Evolutionary conservation across 1,284 basidiomycete genomes (phyloP).

Genomic region (Cutaneotrichosporon cutaneum): DNA sequence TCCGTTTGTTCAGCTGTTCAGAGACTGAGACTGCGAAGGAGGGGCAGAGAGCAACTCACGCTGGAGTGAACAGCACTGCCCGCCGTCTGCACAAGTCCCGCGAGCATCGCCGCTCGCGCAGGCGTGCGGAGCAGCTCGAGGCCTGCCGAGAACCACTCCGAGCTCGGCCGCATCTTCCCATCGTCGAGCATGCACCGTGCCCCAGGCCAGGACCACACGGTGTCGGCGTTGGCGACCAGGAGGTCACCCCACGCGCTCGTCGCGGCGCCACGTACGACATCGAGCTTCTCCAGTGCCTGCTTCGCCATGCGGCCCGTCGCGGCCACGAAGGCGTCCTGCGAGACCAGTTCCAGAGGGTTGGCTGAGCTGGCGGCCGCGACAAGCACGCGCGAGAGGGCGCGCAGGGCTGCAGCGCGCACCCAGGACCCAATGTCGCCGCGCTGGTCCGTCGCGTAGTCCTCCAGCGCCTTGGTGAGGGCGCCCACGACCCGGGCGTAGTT

Average conservation of each 20-base stretch:
- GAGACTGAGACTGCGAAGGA: conserved; percentile 11
- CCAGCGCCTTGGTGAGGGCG: conserved; percentile 62
- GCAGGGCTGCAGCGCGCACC: conserved; percentile 77
- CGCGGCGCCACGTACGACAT: conserved; percentile 79
- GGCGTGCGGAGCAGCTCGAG: conserved; percentile 17
- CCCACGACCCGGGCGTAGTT: conserved; percentile 27
- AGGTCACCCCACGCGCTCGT: conserved; percentile 60
- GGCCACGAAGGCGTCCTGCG: conserved; percentile 61
- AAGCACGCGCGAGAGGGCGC: conserved; percentile 28
- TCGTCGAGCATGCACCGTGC: conserved; percentile 12
- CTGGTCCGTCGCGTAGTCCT: conserved; percentile 90
- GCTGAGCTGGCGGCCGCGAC: conserved; percentile 19
- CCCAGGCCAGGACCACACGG: conserved; percentile 16
- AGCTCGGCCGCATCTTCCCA: background rate
- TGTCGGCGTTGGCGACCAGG: conserved; percentile 11
- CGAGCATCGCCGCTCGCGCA: conserved; percentile 57
- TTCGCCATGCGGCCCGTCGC: conserved; percentile 71
- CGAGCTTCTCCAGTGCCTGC: conserved; percentile 85
- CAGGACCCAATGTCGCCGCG: conserved; percentile 97
- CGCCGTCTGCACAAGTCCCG: conserved; percentile 71
- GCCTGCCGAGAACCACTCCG: conserved; percentile 20
- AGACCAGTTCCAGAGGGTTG: conserved; percentile 52
- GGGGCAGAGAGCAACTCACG: conserved; percentile 59
- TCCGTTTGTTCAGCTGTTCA: no score
- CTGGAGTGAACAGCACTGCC: conserved; percentile 78